phyloP scores from a whole-genome alignment of 2,329 filamentous ascomycete species.

The Claviceps sp. region DNA sequence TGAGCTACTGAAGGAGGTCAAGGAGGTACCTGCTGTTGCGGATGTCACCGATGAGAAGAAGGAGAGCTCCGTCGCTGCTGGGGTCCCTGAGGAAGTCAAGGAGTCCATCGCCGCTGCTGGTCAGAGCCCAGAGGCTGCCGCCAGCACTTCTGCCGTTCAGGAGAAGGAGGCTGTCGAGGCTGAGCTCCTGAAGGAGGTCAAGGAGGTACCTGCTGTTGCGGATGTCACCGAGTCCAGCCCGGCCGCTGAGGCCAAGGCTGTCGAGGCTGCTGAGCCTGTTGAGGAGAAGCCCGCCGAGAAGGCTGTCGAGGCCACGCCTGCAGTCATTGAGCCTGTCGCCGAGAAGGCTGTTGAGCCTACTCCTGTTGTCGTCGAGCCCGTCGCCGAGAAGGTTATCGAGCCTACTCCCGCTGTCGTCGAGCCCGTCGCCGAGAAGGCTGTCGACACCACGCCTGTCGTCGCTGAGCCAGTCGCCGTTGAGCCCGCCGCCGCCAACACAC shows the following conservation, averaged over 20 bases:
- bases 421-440: not conserved
- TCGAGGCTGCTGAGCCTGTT: constrained; percentile 7
- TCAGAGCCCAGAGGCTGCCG: constrained; percentile 55
- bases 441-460: not conserved
- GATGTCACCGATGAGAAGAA: constrained; percentile 23
- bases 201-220: constrained; percentile 22
- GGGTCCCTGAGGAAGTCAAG: constrained; percentile 43
- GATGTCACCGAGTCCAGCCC: constrained; percentile 4
- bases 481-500: not conserved
- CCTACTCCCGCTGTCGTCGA: not conserved
- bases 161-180: constrained; percentile 65
- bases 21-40: constrained; percentile 23
- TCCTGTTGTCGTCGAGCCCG: not conserved
- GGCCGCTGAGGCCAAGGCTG: constrained; percentile 8
- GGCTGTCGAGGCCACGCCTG: constrained; percentile 6
- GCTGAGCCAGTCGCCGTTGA: not conserved
- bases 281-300: constrained; percentile 8
- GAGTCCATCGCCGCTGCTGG: constrained; percentile 45
- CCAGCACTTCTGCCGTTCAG: constrained; percentile 51
- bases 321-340: not conserved
- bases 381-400: not conserved
- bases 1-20: constrained; percentile 56
- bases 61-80: constrained; percentile 31
- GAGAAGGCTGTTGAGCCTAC: not conserved
- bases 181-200: constrained; percentile 56